Base-by-base conservation (phyloP, 2,329 filamentous ascomycete genomes). In the Zarea fungicola region DNA sequence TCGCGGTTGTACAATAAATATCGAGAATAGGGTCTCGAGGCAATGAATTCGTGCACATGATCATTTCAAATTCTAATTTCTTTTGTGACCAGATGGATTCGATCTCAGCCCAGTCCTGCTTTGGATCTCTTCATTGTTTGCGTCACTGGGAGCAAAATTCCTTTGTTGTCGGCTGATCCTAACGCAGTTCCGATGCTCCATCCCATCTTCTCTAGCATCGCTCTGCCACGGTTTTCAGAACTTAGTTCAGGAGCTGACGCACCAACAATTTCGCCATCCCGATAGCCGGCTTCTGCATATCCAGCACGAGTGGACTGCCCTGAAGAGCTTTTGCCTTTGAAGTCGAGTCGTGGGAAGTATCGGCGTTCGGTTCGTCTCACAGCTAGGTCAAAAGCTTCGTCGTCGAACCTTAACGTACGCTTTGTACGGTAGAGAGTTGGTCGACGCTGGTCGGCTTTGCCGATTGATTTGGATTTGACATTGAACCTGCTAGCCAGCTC, bases 191-290 rank as follows among this genome's bases (percentile, higher is more conserved):
- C 93, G 45, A 77, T 85, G 53, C 80, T 87, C 91, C 93, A 99
- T 4, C 93, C 93, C 93, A 97, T 97, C 69, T 93, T 97, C 70
- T 95, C 89, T 55, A 99, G 70, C 82, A 99, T 87, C 3, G 83
- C 81, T 43, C 89, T 80, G 10, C 93, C 93, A 56, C 82, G 89
- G 63, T 96, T 97, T 46, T 86, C 87, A 5, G 75, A 73, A 1
- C 88, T 87, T 26, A 99, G 76, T 64, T 96, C 91, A 10, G 90
- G 87, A 2, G 92, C 91, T 41, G 83, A 81, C 2, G 80, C 89
- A 41, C 92, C 93, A 3, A 97, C 90, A 23, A 95, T 73, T 56
- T 97, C 91, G 16, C 93, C 93, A 59, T 97, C 87, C 52, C 78
- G 80, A 56, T 93, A 89, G 2, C 74, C 76, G 11, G 77, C 76